A percentile compares a stretch with the other conserved stretches of the same genome.
phyloP scores from a whole-genome alignment of 306 rosid genomes.

The Hylodesmum podocarpum region DNA sequence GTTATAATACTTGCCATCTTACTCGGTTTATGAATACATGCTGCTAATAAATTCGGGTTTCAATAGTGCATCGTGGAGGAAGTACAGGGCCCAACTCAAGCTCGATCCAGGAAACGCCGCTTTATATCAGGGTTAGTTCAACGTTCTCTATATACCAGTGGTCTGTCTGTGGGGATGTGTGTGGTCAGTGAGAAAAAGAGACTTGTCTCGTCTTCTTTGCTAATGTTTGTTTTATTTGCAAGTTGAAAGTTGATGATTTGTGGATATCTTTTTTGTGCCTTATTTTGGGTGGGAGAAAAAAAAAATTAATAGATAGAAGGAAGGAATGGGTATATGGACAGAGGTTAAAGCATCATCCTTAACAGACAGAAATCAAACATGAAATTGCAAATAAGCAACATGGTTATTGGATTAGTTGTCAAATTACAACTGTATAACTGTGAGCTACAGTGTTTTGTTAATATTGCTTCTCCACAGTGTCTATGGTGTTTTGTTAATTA shows the following conservation, averaged over 20 bases:
- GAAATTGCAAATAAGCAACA: slow-evolving; percentile 8
- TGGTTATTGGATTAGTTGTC: neutral
- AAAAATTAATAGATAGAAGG: neutral
- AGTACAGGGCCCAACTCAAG: slow-evolving; percentile 89
- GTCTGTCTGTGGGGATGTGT: neutral
- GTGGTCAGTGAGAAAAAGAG: slow-evolving; percentile 1
- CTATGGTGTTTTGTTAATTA: neutral
- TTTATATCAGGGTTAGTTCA: slow-evolving; percentile 78
- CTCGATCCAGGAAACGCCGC: slow-evolving; percentile 87
- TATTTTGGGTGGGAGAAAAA: neutral
- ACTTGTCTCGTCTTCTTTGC: neutral
- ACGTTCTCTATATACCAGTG: neutral
- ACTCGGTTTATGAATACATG: neutral
- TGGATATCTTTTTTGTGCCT: neutral
- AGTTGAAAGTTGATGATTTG: slow-evolving; percentile 12
- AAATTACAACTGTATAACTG: neutral
- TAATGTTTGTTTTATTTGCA: neutral
- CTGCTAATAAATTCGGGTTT: slow-evolving; percentile 30
- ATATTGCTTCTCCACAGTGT: neutral
- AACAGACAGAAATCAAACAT: neutral
- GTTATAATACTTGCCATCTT: slow-evolving; percentile 7
- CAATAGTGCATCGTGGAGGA: slow-evolving; percentile 96
- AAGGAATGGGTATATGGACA: neutral
- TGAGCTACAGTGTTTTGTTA: neutral
- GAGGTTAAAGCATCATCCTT: neutral